Conservation (phyloP, 1,139 yeast genomes). For the Pichia sp. region DNA sequence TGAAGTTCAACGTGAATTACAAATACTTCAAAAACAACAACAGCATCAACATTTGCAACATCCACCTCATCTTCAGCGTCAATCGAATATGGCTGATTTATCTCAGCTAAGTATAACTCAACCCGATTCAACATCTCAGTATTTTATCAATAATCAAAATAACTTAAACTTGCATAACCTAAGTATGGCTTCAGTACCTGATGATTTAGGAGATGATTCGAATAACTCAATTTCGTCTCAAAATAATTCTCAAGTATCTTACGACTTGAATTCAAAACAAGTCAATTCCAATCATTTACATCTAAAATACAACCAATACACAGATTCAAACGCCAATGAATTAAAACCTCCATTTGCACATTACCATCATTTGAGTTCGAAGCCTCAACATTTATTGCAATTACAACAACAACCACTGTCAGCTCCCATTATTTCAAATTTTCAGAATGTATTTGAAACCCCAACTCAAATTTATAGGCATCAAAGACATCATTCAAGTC, state of each 20-base stretch:
- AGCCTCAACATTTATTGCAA: background rate
- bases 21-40: slow-evolving; percentile 10
- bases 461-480: slow-evolving; percentile 1
- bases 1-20: slow-evolving; percentile 13
- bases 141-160: slow-evolving; percentile 16
- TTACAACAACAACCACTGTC: background rate
- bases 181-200: slow-evolving; percentile 24
- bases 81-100: background rate
- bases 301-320: background rate
- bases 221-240: slow-evolving; percentile 37
- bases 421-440: background rate
- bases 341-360: background rate
- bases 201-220: slow-evolving; percentile 30
- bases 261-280: background rate
- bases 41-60: slow-evolving; percentile 15
- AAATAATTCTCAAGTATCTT: background rate
- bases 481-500: slow-evolving; percentile 7
- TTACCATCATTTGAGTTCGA: background rate
- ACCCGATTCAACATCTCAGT: background rate
- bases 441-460: background rate
- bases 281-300: background rate
- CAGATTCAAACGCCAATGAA: background rate
- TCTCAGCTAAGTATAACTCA: background rate
- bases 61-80: slow-evolving; percentile 4
- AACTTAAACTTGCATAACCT: slow-evolving; percentile 17